Conservation (phyloP, 371 early-diverging fungal species). For the Mucor plumbeus region DNA sequence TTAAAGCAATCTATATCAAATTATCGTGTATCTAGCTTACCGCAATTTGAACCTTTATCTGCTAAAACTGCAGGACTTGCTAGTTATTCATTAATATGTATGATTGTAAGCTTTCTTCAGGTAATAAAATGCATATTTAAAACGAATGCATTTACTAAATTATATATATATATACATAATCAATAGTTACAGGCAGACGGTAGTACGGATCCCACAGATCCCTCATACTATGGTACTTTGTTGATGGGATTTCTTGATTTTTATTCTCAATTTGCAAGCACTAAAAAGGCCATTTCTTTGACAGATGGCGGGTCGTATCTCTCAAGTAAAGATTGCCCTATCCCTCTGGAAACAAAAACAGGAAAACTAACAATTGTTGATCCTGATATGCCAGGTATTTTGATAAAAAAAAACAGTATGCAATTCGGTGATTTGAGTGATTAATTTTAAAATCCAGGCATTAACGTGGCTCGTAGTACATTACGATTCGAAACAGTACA, state of each 20-base stretch:
- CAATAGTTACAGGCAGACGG: slow-evolving; percentile 14
- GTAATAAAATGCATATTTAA: slow-evolving; percentile 6
- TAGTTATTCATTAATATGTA: slow-evolving; percentile 31
- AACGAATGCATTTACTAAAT: neutral
- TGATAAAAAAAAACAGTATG: too few relatives aligned
- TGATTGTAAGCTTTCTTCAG: slow-evolving; percentile 36
- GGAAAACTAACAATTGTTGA: slow-evolving; percentile 25
- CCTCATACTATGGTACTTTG: slow-evolving; percentile 18
- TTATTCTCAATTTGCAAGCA: slow-evolving; percentile 23
- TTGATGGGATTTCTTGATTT: slow-evolving; percentile 26
- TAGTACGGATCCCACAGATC: neutral
- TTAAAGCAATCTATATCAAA: slow-evolving; percentile 28
- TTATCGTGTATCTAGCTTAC: neutral
- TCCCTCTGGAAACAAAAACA: neutral
- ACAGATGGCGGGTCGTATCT: slow-evolving; percentile 11
- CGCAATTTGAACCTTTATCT: slow-evolving; percentile 22
- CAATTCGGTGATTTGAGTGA: neutral
- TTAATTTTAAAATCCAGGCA: neutral
- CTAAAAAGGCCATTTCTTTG: slow-evolving; percentile 11
- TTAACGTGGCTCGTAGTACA: slow-evolving; percentile 28
- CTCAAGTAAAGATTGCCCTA: neutral
- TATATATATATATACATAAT: too few relatives aligned
- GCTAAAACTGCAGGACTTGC: slow-evolving; percentile 29
- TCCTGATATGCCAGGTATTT: slow-evolving; percentile 26
- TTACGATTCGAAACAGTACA: slow-evolving; percentile 13